Base-by-base conservation (phyloP, 768 basidiomycete species). In the Boletus reticuloceps region DNA sequence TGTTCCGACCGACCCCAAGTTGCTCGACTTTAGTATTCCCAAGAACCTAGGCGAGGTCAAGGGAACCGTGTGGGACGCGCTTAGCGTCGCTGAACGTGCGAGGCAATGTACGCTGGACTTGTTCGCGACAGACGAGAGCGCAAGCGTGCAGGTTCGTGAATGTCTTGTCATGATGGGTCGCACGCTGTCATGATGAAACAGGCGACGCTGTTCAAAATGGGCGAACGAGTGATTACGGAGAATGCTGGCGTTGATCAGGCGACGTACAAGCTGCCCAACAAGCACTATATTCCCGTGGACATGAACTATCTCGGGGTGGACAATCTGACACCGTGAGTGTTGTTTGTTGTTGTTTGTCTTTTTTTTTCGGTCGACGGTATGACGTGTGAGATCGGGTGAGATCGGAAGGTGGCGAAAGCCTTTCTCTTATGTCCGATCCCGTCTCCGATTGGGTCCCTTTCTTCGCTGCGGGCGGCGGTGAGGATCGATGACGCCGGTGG, bases 161-260 rank as follows among this genome's bases (percentile, higher is more conserved):
- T 34, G 39, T 16, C 0, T 1, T 16, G 29, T 12, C 0, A 8
- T 31, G 37, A 6, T 16, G 27, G 1, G 12, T 46, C 22, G 22
- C 47, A 41, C 17, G 31, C 20, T 47, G 53, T 40, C 48, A 45
- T 22, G 27, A 36, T 22, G 34, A 25, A 22, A 31, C 70, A 97
- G 90, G 95, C 95, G 10, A 97, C 94, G 27, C 74, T 96, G 48
- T 95, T 86, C 80, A 90, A 89, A 74, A 95, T 95, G 85, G 91
- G 80, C 0, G 81, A 89, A 58, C 78, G 79, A 2, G 77, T 98
- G 59, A 73, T 97, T 29, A 72, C 72, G 2, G 84, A 89, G 68
- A 88, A 92, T 63, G 69, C 70, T 3, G 74, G 74, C 3, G 77
- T 97, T 13, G 67, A 78, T 41, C 71, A 71, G 3, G 87, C 91